Percentiles rank a stretch among this genome's conserved stretches.
Evolutionary conservation across 2,329 filamentous ascomycete genomes (phyloP).

Genomic region (Scolecobasidium constrictum): DNA sequence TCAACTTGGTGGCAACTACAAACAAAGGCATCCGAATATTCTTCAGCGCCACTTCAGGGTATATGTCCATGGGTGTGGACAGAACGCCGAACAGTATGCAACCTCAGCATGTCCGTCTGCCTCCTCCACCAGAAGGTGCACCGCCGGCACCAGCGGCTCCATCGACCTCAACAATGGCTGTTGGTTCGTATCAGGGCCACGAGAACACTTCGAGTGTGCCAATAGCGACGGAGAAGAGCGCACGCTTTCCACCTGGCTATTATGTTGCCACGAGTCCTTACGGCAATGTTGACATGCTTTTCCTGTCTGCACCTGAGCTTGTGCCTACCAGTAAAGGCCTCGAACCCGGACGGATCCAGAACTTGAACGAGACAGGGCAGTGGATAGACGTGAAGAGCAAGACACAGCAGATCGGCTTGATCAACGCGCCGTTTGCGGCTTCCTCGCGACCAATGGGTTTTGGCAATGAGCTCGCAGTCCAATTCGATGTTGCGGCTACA

Average conservation of each 20-base stretch:
- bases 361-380: slow-evolving; percentile 68
- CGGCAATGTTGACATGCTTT: slow-evolving; percentile 54
- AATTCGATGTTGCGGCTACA: slow-evolving; percentile 72
- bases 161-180: not conserved
- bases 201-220: slow-evolving; percentile 25
- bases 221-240: slow-evolving; percentile 23
- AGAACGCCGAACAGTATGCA: slow-evolving; percentile 89
- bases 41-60: slow-evolving; percentile 68
- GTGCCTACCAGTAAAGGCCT: slow-evolving; percentile 60
- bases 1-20: slow-evolving; percentile 84
- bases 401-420: slow-evolving; percentile 68
- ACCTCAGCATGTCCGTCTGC: slow-evolving; percentile 92
- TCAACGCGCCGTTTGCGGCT: slow-evolving; percentile 57
- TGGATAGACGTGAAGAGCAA: slow-evolving; percentile 67
- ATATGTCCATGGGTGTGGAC: slow-evolving; percentile 35
- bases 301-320: slow-evolving; percentile 78
- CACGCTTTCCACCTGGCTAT: slow-evolving; percentile 71
- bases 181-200: not conserved
- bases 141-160: slow-evolving; percentile 3
- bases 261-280: slow-evolving; percentile 54
- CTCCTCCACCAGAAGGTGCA: slow-evolving; percentile 41
- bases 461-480: slow-evolving; percentile 91
- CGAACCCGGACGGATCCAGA: slow-evolving; percentile 41
- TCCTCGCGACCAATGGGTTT: slow-evolving; percentile 65
- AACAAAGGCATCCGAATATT: slow-evolving; percentile 86